These are phyloP conservation scores for Verticillium albo-atrum DNA, from an alignment of 2,329 filamentous ascomycete species.

Conservation along the genomic window DNA sequence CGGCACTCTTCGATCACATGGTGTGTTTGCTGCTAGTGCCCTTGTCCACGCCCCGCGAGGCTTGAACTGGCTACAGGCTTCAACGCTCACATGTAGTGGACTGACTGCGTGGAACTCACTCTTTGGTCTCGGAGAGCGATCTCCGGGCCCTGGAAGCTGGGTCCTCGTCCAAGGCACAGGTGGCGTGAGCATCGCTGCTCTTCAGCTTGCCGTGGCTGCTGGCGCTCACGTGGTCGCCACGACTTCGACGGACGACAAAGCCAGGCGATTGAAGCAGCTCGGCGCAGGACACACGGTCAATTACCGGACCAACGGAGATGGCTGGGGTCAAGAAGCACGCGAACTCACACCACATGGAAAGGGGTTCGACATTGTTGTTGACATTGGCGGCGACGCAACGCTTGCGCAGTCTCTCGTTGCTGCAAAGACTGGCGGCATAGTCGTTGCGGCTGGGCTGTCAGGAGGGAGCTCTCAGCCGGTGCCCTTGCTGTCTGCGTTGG, in stretches of 20 bases:
- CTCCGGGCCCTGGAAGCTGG: conserved; percentile 29
- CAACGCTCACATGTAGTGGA: conserved; percentile 43
- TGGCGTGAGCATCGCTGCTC: conserved; percentile 29
- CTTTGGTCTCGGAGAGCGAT: conserved; percentile 36
- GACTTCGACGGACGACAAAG: conserved; percentile 52
- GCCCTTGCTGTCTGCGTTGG: background rate
- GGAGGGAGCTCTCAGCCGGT: background rate
- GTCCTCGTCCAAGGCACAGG: conserved; percentile 34
- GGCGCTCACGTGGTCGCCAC: conserved; percentile 55
- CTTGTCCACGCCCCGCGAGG: conserved; percentile 47
- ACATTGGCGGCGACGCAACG: conserved; percentile 63
- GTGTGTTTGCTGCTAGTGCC: conserved; percentile 50
- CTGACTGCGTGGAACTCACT: conserved; percentile 49
- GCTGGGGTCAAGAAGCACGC: conserved; percentile 55
- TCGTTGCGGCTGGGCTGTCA: conserved; percentile 17
- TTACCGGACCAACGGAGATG: conserved; percentile 48
- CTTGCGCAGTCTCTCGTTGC: conserved; percentile 51
- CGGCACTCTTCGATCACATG: conserved; percentile 54
- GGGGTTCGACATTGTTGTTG: conserved; percentile 60
- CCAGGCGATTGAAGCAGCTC: conserved; percentile 44
- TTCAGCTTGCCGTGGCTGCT: conserved; percentile 36
- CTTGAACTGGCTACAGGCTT: conserved; percentile 30
- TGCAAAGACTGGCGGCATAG: conserved; percentile 29
- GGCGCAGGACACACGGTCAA: conserved; percentile 58
- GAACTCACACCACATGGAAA: conserved; percentile 37